Percentiles rank a stretch among this genome's conserved stretches.
phyloP scores from a whole-genome alignment of 108 stramenopile genomes.

The Pseudonitzschia multistriata region DNA sequence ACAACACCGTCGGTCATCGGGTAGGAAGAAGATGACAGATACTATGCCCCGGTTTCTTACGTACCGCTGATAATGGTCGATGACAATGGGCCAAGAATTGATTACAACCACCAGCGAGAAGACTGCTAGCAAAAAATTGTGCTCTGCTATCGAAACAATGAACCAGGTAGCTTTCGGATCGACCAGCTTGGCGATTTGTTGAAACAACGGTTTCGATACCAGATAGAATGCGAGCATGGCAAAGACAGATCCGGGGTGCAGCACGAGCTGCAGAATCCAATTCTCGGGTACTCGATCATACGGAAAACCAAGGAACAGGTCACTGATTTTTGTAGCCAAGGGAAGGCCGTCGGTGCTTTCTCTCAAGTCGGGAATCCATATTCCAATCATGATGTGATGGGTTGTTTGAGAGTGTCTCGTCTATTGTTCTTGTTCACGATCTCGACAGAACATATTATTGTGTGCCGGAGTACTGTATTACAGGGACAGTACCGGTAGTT shows the following conservation, averaged over 20 bases:
- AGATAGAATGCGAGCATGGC: constrained; percentile 34
- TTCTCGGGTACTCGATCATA: constrained; percentile 45
- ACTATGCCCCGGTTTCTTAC: not conserved
- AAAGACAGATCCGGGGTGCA: constrained; percentile 42
- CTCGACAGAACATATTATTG: not conserved
- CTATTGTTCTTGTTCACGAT: constrained; percentile 17
- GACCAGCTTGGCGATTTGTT: constrained; percentile 12
- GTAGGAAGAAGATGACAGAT: not conserved
- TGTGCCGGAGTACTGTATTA: too few relatives aligned
- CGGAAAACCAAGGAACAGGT: constrained; percentile 41
- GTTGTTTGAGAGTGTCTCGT: not conserved
- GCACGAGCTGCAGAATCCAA: constrained; percentile 20
- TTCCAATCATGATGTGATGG: constrained; percentile 14
- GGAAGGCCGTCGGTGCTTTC: constrained; percentile 44
- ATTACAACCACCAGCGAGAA: constrained; percentile 45
- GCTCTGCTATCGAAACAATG: constrained; percentile 32
- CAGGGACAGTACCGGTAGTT: too few relatives aligned
- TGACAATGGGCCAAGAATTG: constrained; percentile 42
- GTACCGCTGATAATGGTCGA: constrained; percentile 19
- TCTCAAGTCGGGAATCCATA: constrained; percentile 34
- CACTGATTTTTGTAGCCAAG: constrained; percentile 29
- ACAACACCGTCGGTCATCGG: too few relatives aligned
- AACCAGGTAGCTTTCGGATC: constrained; percentile 33
- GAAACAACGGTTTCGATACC: constrained; percentile 33
- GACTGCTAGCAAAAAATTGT: constrained; percentile 51